These are phyloP conservation scores for Hypocrella siamensis DNA, from an alignment of 2,329 filamentous ascomycete genomes.

Conservation along the genomic window DNA sequence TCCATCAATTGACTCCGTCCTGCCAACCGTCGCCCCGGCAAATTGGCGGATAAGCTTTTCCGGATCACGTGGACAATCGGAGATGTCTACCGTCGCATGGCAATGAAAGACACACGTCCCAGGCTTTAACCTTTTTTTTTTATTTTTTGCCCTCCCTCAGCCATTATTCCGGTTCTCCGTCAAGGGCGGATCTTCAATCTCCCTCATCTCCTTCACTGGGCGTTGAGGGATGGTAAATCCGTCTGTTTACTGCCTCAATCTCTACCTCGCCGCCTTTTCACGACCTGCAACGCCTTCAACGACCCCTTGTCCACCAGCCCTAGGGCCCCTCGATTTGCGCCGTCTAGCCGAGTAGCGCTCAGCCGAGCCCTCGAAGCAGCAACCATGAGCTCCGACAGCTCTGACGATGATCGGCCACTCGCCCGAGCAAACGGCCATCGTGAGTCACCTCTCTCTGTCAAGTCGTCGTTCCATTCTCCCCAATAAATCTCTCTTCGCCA, in stretches of 20 bases:
- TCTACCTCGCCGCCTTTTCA: constrained; percentile 22
- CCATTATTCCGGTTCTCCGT: constrained; percentile 6
- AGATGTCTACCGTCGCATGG: no score
- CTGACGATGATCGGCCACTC: constrained; percentile 73
- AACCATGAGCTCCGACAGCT: constrained; percentile 40
- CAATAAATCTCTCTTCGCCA: no score
- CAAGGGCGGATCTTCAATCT: constrained; percentile 8
- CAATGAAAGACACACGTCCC: no score
- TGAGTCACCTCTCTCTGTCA: constrained; percentile 31
- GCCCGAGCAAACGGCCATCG: constrained; percentile 51
- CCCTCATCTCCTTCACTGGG: constrained; percentile 19
- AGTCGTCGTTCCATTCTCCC: no score
- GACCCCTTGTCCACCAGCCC: not conserved
- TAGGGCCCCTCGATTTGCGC: constrained; percentile 1
- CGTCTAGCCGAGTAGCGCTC: constrained; percentile 2
- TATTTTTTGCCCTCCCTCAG: constrained; percentile 3
- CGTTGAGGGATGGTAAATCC: constrained; percentile 13
- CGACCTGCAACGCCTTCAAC: constrained; percentile 6
- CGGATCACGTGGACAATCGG: constrained; percentile 19
- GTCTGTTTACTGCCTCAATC: constrained; percentile 1
- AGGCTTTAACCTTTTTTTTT: no score
- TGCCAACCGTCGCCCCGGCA: constrained; percentile 23
- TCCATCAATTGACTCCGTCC: no score
- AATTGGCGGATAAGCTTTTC: constrained; percentile 16
- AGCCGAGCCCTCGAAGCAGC: constrained; percentile 4